Conservation (phyloP, 345 rosid genomes). For the Stellera chamaejasme region DNA sequence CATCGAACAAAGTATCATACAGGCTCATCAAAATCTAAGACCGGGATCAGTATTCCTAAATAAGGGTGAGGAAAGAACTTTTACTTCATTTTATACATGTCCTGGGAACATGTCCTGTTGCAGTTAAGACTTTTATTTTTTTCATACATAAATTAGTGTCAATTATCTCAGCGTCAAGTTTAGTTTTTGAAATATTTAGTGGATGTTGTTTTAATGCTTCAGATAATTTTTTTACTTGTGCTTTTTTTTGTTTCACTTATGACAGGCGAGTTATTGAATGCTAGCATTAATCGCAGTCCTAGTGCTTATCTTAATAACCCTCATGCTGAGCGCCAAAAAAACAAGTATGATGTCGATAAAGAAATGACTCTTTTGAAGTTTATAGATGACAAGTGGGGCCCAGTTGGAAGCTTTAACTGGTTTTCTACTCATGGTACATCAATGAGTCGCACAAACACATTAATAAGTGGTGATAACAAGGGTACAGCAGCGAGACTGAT, state of each 20-base stretch:
- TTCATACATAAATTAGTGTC: neutral
- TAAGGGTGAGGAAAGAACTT: slow-evolving; percentile 40
- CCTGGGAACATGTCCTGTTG: neutral
- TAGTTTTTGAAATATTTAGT: neutral
- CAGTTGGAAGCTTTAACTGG: slow-evolving; percentile 97
- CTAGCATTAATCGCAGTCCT: slow-evolving; percentile 94
- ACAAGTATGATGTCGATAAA: slow-evolving; percentile 80
- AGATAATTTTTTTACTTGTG: slow-evolving; percentile 2
- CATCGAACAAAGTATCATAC: slow-evolving; percentile 74
- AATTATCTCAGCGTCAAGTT: too few relatives aligned
- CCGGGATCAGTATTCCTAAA: slow-evolving; percentile 75
- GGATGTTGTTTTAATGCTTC: neutral
- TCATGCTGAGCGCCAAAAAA: slow-evolving; percentile 55
- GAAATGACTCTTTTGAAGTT: slow-evolving; percentile 97
- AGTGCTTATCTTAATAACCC: slow-evolving; percentile 96
- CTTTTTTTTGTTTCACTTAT: slow-evolving; percentile 6
- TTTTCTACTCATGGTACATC: slow-evolving; percentile 99
- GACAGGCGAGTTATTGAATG: slow-evolving; percentile 83
- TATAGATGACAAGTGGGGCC: slow-evolving; percentile 86
- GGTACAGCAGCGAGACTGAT: slow-evolving; percentile 94
- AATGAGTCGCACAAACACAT: slow-evolving; percentile 92
- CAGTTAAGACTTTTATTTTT: slow-evolving; percentile 3
- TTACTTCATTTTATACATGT: slow-evolving; percentile 5
- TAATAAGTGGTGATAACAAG: slow-evolving; percentile 98
- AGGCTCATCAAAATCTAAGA: slow-evolving; percentile 88